phyloP scores from a whole-genome alignment of 2,329 filamentous ascomycete genomes.

The Esteya vermicola region DNA sequence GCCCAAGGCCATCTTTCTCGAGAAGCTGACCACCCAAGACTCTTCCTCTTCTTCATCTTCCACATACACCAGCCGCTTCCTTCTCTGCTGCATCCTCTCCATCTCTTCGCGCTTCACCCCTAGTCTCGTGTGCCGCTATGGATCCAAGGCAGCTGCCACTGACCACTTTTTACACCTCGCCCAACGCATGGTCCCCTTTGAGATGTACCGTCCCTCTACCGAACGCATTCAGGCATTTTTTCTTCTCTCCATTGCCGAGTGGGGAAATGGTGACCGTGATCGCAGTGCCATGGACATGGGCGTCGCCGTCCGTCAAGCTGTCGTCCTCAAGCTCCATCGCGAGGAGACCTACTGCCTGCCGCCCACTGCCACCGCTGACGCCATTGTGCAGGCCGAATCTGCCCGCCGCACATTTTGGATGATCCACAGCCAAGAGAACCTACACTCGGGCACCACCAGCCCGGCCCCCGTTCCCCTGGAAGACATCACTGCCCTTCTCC shows the following conservation, averaged over 20 bases:
- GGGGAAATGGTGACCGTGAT: constrained; percentile 37
- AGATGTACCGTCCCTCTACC: constrained; percentile 37
- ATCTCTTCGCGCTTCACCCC: constrained; percentile 41
- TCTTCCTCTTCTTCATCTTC: background rate
- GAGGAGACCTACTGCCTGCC: constrained; percentile 38
- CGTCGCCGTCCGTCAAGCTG: constrained; percentile 39
- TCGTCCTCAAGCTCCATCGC: constrained; percentile 36
- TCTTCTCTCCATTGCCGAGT: constrained; percentile 41
- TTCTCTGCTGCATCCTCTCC: constrained; percentile 38
- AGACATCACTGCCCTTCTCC: constrained; percentile 39
- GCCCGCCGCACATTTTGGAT: constrained; percentile 44
- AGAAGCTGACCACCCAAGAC: constrained; percentile 25
- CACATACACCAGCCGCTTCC: constrained; percentile 34
- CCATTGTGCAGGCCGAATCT: constrained; percentile 36
- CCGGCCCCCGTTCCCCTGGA: constrained; percentile 33
- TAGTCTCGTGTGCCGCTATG: constrained; percentile 29
- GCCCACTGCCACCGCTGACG: constrained; percentile 20
- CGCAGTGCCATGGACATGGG: constrained; percentile 35
- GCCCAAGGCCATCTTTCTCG: constrained; percentile 34
- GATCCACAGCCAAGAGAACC: constrained; percentile 42
- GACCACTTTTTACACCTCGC: constrained; percentile 38
- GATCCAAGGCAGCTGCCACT: constrained; percentile 32
- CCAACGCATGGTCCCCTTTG: constrained; percentile 27
- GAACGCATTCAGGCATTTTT: constrained; percentile 45
- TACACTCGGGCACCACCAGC: constrained; percentile 36